These are phyloP conservation scores for Solanum ossicruentum DNA, from an alignment of 257 asterid species.

Conservation along the genomic window DNA sequence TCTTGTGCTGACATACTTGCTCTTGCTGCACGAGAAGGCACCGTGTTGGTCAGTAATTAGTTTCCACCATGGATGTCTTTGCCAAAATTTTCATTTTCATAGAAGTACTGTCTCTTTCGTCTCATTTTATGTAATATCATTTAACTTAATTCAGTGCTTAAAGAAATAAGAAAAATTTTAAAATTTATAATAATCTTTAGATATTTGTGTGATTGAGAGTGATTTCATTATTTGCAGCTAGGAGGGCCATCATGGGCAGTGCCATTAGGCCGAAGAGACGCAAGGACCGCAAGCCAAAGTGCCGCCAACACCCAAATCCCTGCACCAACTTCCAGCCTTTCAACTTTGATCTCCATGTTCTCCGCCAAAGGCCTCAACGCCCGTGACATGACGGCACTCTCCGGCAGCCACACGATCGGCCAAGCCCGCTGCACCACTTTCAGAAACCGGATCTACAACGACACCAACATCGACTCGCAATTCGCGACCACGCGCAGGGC, in stretches of 20 bases:
- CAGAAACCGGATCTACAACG: conserved; percentile 47
- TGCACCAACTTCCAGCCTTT: conserved; percentile 17
- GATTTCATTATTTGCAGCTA: conserved; percentile 3
- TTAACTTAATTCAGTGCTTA: too few relatives aligned
- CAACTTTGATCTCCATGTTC: conserved; percentile 29
- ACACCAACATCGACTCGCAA: conserved; percentile 34
- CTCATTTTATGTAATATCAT: too few relatives aligned
- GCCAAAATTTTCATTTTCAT: not conserved
- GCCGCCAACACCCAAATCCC: conserved; percentile 44
- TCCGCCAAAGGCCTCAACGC: conserved; percentile 33
- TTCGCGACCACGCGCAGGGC: conserved; percentile 38
- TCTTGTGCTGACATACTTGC: conserved; percentile 51
- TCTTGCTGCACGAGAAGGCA: conserved; percentile 43
- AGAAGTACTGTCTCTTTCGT: too few relatives aligned
- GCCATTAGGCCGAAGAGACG: conserved; percentile 51
- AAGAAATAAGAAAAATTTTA: too few relatives aligned
- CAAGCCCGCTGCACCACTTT: conserved; percentile 40
- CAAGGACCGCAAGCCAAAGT: conserved; percentile 39
- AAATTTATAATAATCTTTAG: too few relatives aligned
- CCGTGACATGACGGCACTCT: conserved; percentile 53
- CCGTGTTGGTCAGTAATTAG: conserved; percentile 15
- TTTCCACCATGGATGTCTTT: not conserved
- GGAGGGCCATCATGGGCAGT: conserved; percentile 58
- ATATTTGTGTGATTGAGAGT: too few relatives aligned
- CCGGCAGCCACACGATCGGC: conserved; percentile 66